These are phyloP conservation scores for Mucor piriformis DNA, from an alignment of 371 early-diverging fungal species.

Conservation along the genomic window DNA sequence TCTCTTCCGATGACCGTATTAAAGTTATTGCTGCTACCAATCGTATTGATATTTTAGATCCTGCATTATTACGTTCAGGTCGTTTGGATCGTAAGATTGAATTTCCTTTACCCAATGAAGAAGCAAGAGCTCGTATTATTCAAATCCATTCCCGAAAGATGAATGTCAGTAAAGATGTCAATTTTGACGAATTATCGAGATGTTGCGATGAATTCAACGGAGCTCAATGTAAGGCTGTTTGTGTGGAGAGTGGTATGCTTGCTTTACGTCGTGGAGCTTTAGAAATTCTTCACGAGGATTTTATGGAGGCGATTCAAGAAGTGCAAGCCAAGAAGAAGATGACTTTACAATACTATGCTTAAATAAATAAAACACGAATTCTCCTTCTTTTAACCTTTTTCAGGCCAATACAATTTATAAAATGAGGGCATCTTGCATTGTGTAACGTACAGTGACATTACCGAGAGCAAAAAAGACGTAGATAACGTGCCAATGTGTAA, in stretches of 20 bases:
- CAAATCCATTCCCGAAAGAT: slow-evolving; percentile 99
- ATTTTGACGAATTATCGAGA: slow-evolving; percentile 98
- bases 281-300: slow-evolving; percentile 97
- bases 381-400: too few species aligned
- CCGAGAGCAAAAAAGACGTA: too few species aligned
- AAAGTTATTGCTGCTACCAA: slow-evolving; percentile 99
- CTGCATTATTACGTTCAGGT: slow-evolving; percentile 99
- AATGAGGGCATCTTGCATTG: too few species aligned
- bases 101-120: slow-evolving; percentile 99
- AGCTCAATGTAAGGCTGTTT: slow-evolving; percentile 99
- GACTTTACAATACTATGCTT: slow-evolving; percentile 93
- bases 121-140: slow-evolving; percentile 98
- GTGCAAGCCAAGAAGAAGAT: slow-evolving; percentile 99
- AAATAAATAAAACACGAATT: slow-evolving; percentile 32
- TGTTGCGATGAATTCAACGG: slow-evolving; percentile 99
- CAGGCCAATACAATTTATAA: too few species aligned
- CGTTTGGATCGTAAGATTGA: slow-evolving; percentile 99
- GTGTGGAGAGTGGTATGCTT: slow-evolving; percentile 95
- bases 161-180: slow-evolving; percentile 95
- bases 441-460: too few species aligned
- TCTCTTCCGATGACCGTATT: slow-evolving; percentile 95
- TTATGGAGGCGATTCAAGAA: slow-evolving; percentile 99
- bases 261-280: slow-evolving; percentile 93
- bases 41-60: slow-evolving; percentile 99
- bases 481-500: too few species aligned